Conservation (phyloP, 148 eudicot species). For the Rhododendron ferrugineum region DNA sequence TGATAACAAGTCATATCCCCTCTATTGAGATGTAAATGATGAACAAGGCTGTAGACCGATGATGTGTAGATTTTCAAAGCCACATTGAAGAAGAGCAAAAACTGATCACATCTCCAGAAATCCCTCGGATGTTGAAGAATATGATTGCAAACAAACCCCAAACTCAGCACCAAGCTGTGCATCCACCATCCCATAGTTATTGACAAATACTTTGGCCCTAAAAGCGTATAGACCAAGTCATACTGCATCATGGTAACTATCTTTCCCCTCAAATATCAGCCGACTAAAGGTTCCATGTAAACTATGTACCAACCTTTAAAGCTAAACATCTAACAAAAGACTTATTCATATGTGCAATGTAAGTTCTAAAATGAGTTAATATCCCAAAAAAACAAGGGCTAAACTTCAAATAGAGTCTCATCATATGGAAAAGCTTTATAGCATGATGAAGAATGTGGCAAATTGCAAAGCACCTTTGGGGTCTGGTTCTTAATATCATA, state of each 20-base stretch:
- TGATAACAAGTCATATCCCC: neutral
- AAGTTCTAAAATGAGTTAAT: neutral
- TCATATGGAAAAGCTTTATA: conserved; percentile 4
- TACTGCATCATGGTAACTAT: neutral
- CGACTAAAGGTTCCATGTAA: neutral
- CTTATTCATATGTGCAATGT: neutral
- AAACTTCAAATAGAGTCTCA: neutral
- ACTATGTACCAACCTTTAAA: neutral
- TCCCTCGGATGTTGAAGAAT: neutral
- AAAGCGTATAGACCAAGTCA: neutral
- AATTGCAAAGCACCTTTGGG: neutral
- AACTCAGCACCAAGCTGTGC: neutral
- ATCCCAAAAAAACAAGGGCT: neutral
- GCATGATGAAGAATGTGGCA: neutral
- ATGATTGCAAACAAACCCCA: neutral
- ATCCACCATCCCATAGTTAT: neutral
- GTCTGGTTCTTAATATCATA: neutral
- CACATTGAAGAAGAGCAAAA: neutral
- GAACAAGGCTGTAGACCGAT: neutral
- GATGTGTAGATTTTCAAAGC: neutral
- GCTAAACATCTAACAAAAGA: neutral
- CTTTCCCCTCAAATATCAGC: neutral
- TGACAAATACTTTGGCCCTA: neutral
- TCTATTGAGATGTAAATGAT: neutral
- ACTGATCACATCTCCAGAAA: neutral